A percentile compares a stretch with the other conserved stretches of the same genome.
These are phyloP conservation scores for Corynespora cassiicola DNA, from an alignment of 2,329 filamentous ascomycete genomes.

Conservation along the genomic window DNA sequence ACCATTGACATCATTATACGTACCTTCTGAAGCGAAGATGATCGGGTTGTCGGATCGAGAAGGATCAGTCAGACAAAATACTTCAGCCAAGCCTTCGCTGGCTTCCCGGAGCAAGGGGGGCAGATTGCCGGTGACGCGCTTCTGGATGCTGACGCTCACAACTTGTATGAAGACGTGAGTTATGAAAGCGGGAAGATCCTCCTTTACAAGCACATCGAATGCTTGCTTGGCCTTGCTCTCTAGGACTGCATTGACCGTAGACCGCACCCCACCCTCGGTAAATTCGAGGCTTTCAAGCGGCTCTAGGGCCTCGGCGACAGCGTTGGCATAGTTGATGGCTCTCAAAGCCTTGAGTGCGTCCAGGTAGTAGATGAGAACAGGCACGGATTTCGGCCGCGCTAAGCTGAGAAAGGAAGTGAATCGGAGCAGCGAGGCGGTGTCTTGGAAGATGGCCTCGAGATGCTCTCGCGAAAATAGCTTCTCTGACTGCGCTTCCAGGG, in stretches of 20 bases:
- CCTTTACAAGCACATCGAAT: conserved; percentile 68
- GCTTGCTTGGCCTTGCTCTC: conserved; percentile 69
- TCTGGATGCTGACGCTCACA: conserved; percentile 72
- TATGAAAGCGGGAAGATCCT: conserved; percentile 76
- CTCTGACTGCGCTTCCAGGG: conserved; percentile 69
- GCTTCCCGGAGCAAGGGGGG: conserved; percentile 69
- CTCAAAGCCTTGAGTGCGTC: conserved; percentile 74
- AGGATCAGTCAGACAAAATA: conserved; percentile 79
- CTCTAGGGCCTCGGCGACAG: conserved; percentile 67
- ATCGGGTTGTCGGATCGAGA: conserved; percentile 77
- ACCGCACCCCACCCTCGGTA: conserved; percentile 56
- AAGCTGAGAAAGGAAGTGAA: conserved; percentile 72
- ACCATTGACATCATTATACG: conserved; percentile 7
- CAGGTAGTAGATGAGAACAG: conserved; percentile 73
- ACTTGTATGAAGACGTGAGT: conserved; percentile 72
- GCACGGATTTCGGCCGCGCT: conserved; percentile 67
- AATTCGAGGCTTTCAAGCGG: conserved; percentile 64
- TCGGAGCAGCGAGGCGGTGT: conserved; percentile 66
- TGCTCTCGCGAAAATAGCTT: conserved; percentile 71
- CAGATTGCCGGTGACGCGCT: conserved; percentile 71
- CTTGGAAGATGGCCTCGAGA: conserved; percentile 68
- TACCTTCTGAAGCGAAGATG: conserved; percentile 77
- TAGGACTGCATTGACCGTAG: conserved; percentile 65
- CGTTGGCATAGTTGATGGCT: conserved; percentile 75
- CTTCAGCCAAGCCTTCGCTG: conserved; percentile 78